phyloP scores from a whole-genome alignment of 2,329 filamentous ascomycete species.

The Verticillium nonalfalfae region DNA sequence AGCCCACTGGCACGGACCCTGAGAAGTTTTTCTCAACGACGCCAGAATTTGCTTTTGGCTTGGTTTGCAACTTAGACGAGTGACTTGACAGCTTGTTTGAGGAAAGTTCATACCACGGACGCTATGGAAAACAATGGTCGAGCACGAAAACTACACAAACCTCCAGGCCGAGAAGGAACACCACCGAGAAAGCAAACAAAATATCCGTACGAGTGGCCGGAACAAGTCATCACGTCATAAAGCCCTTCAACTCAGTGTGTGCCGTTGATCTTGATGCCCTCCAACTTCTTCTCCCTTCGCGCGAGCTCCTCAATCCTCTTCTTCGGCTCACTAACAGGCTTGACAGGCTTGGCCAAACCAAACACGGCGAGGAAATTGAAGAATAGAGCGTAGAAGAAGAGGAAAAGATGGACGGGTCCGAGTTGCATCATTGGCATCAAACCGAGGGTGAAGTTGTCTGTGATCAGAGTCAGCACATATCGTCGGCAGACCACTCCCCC shows the following conservation, averaged over 20 bases:
- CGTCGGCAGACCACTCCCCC: neutral
- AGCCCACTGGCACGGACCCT: neutral
- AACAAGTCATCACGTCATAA: neutral
- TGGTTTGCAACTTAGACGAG: neutral
- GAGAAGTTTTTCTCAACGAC: neutral
- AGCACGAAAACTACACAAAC: neutral
- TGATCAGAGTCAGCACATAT: neutral
- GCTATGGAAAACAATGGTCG: neutral
- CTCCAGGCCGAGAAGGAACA: neutral
- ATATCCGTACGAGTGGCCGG: neutral
- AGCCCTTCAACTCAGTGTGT: neutral
- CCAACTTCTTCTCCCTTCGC: neutral
- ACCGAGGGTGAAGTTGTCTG: slow-evolving; percentile 1
- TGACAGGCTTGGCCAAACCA: neutral
- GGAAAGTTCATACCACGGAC: neutral
- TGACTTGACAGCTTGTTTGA: neutral
- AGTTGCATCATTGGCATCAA: neutral
- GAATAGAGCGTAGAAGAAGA: neutral
- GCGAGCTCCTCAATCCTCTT: neutral
- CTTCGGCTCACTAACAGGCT: neutral
- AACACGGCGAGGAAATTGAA: neutral
- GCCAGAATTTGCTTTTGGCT: neutral
- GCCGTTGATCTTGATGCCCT: neutral
- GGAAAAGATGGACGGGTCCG: neutral
- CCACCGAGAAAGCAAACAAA: neutral